A percentile compares a stretch with the other conserved stretches of the same genome.
These are phyloP conservation scores for Microbotryomycetes sp. DNA, from an alignment of 1,284 basidiomycete genomes.

Conservation along the genomic window DNA sequence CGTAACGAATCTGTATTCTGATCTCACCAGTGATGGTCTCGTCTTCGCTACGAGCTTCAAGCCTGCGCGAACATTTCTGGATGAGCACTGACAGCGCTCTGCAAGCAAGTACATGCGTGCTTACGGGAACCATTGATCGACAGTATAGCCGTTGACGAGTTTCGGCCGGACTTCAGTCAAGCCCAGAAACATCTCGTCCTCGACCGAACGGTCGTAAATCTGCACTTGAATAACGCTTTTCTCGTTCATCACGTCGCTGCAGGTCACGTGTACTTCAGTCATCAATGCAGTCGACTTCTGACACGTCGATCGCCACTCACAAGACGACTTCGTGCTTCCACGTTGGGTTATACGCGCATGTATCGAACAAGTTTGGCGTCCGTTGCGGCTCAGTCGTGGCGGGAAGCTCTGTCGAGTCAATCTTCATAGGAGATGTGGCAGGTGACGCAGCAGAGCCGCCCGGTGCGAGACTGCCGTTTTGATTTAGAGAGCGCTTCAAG, in stretches of 20 bases:
- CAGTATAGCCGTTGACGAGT: slow-evolving; percentile 81
- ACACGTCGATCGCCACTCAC: slow-evolving; percentile 57
- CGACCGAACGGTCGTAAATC: slow-evolving; percentile 83
- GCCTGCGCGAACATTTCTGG: slow-evolving; percentile 46
- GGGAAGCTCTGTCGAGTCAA: not conserved
- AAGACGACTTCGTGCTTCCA: slow-evolving; percentile 99
- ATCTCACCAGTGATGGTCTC: slow-evolving; percentile 86
- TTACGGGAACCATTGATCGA: slow-evolving; percentile 95
- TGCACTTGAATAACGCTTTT: slow-evolving; percentile 79
- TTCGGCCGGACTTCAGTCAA: slow-evolving; percentile 84
- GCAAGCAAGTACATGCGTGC: slow-evolving; percentile 36
- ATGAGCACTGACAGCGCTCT: slow-evolving; percentile 48
- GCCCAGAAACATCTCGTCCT: slow-evolving; percentile 81
- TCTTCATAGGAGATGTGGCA: not conserved
- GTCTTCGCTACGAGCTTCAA: slow-evolving; percentile 24
- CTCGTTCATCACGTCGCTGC: slow-evolving; percentile 88
- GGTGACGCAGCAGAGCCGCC: not conserved
- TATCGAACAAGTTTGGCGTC: not conserved
- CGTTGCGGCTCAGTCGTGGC: not conserved
- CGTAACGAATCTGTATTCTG: slow-evolving; percentile 88
- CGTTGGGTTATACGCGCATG: slow-evolving; percentile 69
- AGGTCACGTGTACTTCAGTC: slow-evolving; percentile 1
- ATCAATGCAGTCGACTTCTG: no score
- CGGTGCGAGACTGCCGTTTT: not conserved
- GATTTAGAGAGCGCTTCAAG: not conserved